Evolutionary conservation across 139 green algal genomes (phyloP), one percentile per base, ranked within the genome.

Genomic region (Volvox reticuliferus): DNA sequence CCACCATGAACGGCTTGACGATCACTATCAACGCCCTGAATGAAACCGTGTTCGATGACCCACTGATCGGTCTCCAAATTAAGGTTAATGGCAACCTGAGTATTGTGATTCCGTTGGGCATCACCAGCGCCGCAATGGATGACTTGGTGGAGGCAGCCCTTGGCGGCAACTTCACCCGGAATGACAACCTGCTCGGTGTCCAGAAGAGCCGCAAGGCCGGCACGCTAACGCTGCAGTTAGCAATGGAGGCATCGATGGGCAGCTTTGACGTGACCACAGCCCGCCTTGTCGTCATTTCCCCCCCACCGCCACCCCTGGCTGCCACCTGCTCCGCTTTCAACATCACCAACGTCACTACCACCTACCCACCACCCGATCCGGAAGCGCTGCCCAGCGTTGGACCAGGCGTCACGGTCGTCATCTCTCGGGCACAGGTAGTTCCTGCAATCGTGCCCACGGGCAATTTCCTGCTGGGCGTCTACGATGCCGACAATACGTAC

Each of bases 181-280:
- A 36, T 71, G 28, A 75, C 32, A 76, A 13, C 20, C 50, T 73
- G n/a, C 83, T 90, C 35, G 87, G 87, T 19, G 62, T 91, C 20
- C 62, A 35, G 75, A 91, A 91, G 87, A 68, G 12, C 37, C 76
- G 76, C 62, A 37, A 2, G 16, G 1, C 20, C 17, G 76, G 76
- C 76, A 61, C 21, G 3, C 1, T 91, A 12, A 50, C 26, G 61
- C 33, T 91, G 9, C 21, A 69, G 76, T 2, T 91, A 0, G 61
- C 35, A n/a, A 32, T 87, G 17, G 75, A 55, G 6, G 50, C 50
- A 26, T 37, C 76, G 12, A 35, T 76, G 65, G 65, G 65, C 65
- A 24, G 21, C 35, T 62, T 30, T 12, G 55, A 36, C 24, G 32
- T 36, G 2, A 82, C 76, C 22, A 44, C 65, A 73, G 79, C 79